Conservation (phyloP, 2,329 filamentous ascomycete genomes). For the Colletotrichum orbiculare region DNA sequence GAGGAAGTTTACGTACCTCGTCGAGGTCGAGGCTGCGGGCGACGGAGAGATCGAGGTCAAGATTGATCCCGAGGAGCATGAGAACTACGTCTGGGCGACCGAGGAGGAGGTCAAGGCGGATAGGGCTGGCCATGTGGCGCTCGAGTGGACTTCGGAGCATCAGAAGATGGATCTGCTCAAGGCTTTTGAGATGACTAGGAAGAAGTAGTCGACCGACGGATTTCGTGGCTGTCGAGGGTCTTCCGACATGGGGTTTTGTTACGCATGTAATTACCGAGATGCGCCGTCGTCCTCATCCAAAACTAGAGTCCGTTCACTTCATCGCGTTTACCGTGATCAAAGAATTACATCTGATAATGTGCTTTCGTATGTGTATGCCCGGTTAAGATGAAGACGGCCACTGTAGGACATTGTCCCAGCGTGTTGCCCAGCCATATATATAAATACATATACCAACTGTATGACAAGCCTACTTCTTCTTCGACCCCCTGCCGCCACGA, state of each 20-base stretch:
- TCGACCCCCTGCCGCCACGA: slow-evolving; percentile 55
- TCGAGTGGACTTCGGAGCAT: slow-evolving; percentile 36
- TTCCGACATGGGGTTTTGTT: too few relatives aligned
- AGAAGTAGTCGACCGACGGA: background rate
- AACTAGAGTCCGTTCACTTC: too few relatives aligned
- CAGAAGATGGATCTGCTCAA: slow-evolving; percentile 35
- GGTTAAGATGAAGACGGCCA: too few relatives aligned
- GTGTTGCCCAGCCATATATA: too few relatives aligned
- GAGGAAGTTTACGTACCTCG: slow-evolving; percentile 49
- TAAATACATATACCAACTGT: too few relatives aligned
- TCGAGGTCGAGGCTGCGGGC: slow-evolving; percentile 43
- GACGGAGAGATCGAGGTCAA: slow-evolving; percentile 11
- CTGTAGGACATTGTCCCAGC: too few relatives aligned
- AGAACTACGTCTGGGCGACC: slow-evolving; percentile 50
- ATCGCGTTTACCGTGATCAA: too few relatives aligned
- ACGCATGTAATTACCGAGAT: too few relatives aligned
- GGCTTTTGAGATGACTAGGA: slow-evolving; percentile 27
- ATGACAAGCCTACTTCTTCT: slow-evolving; percentile 46
- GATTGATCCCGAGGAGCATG: slow-evolving; percentile 54
- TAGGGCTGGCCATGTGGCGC: background rate
- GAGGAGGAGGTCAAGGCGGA: slow-evolving; percentile 49
- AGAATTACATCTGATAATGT: too few relatives aligned
- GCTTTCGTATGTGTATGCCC: too few relatives aligned
- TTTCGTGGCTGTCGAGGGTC: too few relatives aligned
- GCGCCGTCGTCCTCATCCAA: too few relatives aligned